Conservation (phyloP, 1,284 basidiomycete species). For the Ustilago curta region DNA sequence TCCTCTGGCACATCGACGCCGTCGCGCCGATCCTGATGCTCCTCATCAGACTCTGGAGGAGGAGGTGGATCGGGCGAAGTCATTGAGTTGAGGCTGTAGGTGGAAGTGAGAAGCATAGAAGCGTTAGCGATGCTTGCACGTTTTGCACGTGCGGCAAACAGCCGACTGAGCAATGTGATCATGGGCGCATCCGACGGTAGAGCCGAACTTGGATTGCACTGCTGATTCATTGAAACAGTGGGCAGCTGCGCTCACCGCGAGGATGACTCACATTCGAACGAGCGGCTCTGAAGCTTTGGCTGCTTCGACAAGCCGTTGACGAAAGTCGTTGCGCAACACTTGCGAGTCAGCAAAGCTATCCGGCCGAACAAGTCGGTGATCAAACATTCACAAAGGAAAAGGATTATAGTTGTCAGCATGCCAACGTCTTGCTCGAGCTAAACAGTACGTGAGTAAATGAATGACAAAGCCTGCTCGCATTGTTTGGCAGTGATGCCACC, state of each 20-base stretch:
- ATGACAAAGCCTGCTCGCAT: too few relatives aligned
- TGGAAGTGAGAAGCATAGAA: neutral
- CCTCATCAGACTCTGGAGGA: slow-evolving; percentile 29
- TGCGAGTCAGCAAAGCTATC: slow-evolving; percentile 81
- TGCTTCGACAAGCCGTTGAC: slow-evolving; percentile 75
- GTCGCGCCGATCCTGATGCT: neutral
- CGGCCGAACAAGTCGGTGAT: neutral
- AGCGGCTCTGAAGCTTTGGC: slow-evolving; percentile 78
- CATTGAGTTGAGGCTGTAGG: slow-evolving; percentile 38
- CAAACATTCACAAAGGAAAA: neutral
- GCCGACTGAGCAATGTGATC: too few relatives aligned
- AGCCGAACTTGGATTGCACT: too few relatives aligned
- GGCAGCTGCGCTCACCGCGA: too few relatives aligned
- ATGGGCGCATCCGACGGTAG: too few relatives aligned
- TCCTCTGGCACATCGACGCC: neutral
- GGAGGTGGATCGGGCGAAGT: slow-evolving; percentile 44
- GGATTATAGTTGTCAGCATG: slow-evolving; percentile 5
- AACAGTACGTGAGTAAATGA: too few relatives aligned
- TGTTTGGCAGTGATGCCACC: too few relatives aligned
- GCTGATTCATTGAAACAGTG: too few relatives aligned
- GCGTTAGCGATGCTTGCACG: neutral
- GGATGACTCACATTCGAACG: slow-evolving; percentile 79
- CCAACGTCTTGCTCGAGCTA: neutral
- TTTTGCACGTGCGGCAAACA: too few relatives aligned
- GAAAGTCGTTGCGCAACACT: slow-evolving; percentile 78